A percentile compares a stretch with the other conserved stretches of the same genome.
These are phyloP conservation scores for Gentiana macrophylla DNA, from an alignment of 257 asterid genomes.

Conservation along the genomic window DNA sequence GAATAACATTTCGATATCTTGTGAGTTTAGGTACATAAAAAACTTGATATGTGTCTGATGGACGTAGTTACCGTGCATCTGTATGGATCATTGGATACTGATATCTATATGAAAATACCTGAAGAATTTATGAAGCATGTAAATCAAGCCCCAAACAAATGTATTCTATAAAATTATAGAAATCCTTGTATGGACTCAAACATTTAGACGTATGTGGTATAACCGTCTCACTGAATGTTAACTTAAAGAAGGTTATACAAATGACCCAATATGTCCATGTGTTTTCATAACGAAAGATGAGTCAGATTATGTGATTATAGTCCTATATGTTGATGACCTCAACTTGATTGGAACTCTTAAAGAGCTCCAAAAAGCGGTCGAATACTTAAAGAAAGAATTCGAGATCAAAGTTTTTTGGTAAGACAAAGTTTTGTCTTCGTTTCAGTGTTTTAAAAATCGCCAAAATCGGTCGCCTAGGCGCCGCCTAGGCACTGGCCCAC, in stretches of 20 bases:
- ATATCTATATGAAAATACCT: no score
- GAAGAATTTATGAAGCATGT: neutral
- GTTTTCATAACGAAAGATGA: neutral
- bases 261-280: no score
- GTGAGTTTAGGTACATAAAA: no score
- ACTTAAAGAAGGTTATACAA: neutral
- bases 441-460: neutral
- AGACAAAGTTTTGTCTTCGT: neutral
- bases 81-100: neutral
- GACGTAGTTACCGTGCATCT: neutral
- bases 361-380: neutral
- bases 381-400: neutral
- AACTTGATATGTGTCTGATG: neutral
- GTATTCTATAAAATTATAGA: neutral
- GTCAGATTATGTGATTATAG: neutral
- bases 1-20: no score
- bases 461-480: no score
- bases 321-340: neutral
- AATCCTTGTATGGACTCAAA: no score
- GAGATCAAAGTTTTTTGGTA: neutral
- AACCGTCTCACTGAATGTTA: neutral
- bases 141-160: neutral
- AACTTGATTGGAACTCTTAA: neutral
- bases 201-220: no score
- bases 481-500: no score